Percentiles rank a stretch among this genome's conserved stretches.
Conservation (phyloP, 805 yeast genomes). For the Kazachstania bromeliacearum region DNA sequence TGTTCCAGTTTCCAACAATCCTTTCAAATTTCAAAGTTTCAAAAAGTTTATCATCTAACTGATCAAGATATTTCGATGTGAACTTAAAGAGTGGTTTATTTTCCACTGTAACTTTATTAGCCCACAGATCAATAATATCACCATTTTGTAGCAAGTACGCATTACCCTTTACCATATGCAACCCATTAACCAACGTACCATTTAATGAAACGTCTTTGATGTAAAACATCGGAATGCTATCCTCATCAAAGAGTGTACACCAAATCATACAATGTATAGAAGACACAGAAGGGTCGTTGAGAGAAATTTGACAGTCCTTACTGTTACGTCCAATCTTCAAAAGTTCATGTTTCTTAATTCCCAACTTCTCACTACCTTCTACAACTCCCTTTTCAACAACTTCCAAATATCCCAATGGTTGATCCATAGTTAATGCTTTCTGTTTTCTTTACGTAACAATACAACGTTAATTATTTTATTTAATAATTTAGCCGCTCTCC, state of each 20-base stretch:
- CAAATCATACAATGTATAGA: slow-evolving; percentile 40
- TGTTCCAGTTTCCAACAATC: slow-evolving; percentile 33
- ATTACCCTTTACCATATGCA: slow-evolving; percentile 23
- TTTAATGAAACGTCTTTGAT: slow-evolving; percentile 43
- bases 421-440: not conserved
- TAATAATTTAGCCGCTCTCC: too few relatives aligned
- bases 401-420: slow-evolving; percentile 17
- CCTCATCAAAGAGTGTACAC: slow-evolving; percentile 42
- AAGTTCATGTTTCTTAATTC: slow-evolving; percentile 26
- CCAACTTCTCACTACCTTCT: slow-evolving; percentile 10
- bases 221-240: slow-evolving; percentile 39
- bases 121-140: slow-evolving; percentile 34
- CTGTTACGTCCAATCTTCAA: slow-evolving; percentile 38
- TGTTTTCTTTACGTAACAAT: not conserved
- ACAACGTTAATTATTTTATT: too few relatives aligned
- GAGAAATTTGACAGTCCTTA: slow-evolving; percentile 26
- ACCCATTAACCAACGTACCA: slow-evolving; percentile 40
- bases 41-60: not conserved
- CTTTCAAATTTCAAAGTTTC: slow-evolving; percentile 15
- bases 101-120: slow-evolving; percentile 3
- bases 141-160: slow-evolving; percentile 30
- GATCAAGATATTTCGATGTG: not conserved
- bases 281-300: slow-evolving; percentile 36
- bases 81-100: slow-evolving; percentile 3
- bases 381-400: slow-evolving; percentile 5